A percentile compares a stretch with the other conserved stretches of the same genome.
Evolutionary conservation across 495 filamentous ascomycete species (phyloP).

Genomic region (Lasiosphaeria miniovina): DNA sequence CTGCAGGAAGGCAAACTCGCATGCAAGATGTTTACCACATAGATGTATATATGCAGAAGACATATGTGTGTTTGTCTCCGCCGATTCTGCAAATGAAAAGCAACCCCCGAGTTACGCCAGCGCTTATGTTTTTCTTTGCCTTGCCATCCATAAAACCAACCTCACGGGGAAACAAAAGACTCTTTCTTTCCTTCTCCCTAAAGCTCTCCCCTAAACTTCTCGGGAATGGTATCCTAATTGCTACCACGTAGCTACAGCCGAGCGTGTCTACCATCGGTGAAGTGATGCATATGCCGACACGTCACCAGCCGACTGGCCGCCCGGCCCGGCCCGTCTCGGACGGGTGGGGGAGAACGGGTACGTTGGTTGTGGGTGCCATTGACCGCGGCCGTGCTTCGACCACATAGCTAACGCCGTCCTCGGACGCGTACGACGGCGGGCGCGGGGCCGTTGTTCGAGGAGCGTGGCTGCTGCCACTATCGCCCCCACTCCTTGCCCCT

Average conservation of each 20-base stretch:
- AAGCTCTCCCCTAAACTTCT: not conserved
- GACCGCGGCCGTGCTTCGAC: conserved; percentile 59
- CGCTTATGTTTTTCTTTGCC: not conserved
- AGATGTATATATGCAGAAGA: too few relatives aligned
- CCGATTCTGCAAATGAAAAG: not conserved
- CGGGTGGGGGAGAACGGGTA: conserved; percentile 42
- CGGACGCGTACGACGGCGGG: conserved; percentile 69
- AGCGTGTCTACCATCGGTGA: too few relatives aligned
- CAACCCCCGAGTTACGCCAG: not conserved
- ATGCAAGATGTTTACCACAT: too few relatives aligned
- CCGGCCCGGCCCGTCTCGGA: conserved; percentile 34
- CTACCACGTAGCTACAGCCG: too few relatives aligned
- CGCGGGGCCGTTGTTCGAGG: conserved; percentile 33
- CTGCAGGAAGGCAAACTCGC: too few relatives aligned
- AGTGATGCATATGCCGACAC: not conserved
- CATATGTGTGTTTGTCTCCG: too few relatives aligned
- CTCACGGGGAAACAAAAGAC: not conserved
- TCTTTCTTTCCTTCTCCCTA: not conserved
- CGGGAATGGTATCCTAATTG: too few relatives aligned
- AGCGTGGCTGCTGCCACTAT: not conserved
- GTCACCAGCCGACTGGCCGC: conserved; percentile 23
- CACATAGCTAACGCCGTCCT: conserved; percentile 68
- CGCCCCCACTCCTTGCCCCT: conserved; percentile 15
- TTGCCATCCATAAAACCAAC: not conserved
- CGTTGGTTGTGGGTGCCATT: conserved; percentile 41